Evolutionary conservation across 208 protist genomes (phyloP).

Genomic region (Phytomonas francai): DNA sequence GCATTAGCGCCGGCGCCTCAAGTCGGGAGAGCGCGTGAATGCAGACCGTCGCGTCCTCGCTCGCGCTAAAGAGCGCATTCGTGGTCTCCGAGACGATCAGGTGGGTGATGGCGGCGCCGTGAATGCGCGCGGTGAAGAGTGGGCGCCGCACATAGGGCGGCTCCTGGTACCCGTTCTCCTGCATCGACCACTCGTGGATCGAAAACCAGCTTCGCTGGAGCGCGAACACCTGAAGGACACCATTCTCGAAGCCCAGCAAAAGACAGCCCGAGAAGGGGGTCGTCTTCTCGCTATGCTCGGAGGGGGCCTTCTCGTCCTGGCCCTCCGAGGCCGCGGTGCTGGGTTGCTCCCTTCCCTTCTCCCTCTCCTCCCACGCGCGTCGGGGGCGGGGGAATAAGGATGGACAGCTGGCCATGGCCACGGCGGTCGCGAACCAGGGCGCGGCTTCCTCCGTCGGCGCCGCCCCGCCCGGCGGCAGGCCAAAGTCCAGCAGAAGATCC

Average conservation of each 20-base stretch:
- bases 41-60: constrained; percentile 62
- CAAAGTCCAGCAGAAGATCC: constrained; percentile 67
- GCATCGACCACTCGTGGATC: constrained; percentile 36
- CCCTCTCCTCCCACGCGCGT: background rate
- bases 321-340: no score
- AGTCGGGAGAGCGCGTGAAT: constrained; percentile 53
- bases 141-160: constrained; percentile 42
- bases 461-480: constrained; percentile 8
- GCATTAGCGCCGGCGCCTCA: constrained; percentile 25
- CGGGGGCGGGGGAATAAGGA: background rate
- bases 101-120: constrained; percentile 38
- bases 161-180: constrained; percentile 35
- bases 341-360: no score
- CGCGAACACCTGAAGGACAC: constrained; percentile 59
- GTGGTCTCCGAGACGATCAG: constrained; percentile 39
- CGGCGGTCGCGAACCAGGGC: constrained; percentile 33
- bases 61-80: constrained; percentile 57
- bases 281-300: background rate
- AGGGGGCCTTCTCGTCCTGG: background rate
- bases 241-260: constrained; percentile 68
- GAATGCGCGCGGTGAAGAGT: constrained; percentile 27
- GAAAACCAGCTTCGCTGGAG: constrained; percentile 63
- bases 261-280: constrained; percentile 18
- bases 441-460: background rate
- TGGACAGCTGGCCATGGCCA: constrained; percentile 15